These are phyloP conservation scores for Lasiodiplodia gonubiensis DNA, from an alignment of 2,329 filamentous ascomycete genomes.

Conservation along the genomic window DNA sequence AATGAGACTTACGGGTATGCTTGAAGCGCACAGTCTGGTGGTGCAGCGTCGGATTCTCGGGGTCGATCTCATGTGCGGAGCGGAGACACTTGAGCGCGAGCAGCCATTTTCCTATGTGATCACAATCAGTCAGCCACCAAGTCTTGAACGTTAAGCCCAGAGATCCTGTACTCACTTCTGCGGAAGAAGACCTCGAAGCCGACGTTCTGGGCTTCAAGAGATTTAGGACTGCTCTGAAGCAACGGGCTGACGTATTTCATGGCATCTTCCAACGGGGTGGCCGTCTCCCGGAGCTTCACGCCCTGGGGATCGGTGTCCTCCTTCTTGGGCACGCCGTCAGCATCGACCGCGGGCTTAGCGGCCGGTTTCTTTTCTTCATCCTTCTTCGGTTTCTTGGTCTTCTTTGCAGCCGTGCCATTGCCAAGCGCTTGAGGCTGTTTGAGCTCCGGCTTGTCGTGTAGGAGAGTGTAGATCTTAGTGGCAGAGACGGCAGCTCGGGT, in stretches of 20 bases:
- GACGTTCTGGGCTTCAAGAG: slow-evolving; percentile 78
- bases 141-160: too few species aligned
- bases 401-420: slow-evolving; percentile 63
- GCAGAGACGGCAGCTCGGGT: slow-evolving; percentile 81
- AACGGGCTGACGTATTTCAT: slow-evolving; percentile 85
- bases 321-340: slow-evolving; percentile 73
- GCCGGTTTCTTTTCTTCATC: slow-evolving; percentile 72
- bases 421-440: slow-evolving; percentile 61
- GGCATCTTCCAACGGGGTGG: slow-evolving; percentile 81
- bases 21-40: slow-evolving; percentile 75
- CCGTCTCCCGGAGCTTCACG: slow-evolving; percentile 77
- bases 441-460: slow-evolving; percentile 76
- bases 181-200: slow-evolving; percentile 91
- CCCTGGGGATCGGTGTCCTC: slow-evolving; percentile 89
- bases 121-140: slow-evolving; percentile 32
- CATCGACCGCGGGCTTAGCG: slow-evolving; percentile 63
- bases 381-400: slow-evolving; percentile 87
- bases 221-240: slow-evolving; percentile 80
- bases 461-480: slow-evolving; percentile 76
- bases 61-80: slow-evolving; percentile 71
- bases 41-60: slow-evolving; percentile 73
- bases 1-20: slow-evolving; percentile 53
- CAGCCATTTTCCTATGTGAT: slow-evolving; percentile 75
- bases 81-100: slow-evolving; percentile 86
- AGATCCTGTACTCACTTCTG: slow-evolving; percentile 66